These are phyloP conservation scores for Vicia sativa DNA, from an alignment of 306 rosid species.

Conservation along the genomic window DNA sequence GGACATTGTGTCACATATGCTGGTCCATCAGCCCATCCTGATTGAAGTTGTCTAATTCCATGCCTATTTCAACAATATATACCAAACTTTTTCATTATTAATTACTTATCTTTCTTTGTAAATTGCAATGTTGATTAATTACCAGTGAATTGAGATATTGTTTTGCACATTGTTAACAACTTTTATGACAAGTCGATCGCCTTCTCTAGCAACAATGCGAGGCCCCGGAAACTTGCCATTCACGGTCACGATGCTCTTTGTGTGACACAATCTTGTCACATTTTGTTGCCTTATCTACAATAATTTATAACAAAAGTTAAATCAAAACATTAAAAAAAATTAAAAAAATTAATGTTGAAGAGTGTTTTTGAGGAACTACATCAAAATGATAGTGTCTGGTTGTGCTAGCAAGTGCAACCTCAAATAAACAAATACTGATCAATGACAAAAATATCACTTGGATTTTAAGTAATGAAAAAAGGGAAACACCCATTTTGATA, in stretches of 20 bases:
- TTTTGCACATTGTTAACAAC: slow-evolving; percentile 57
- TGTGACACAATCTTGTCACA: slow-evolving; percentile 62
- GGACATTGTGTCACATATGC: slow-evolving; percentile 73
- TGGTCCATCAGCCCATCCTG: slow-evolving; percentile 78
- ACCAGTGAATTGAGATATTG: slow-evolving; percentile 73
- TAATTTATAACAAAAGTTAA: neutral
- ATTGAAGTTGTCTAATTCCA: slow-evolving; percentile 59
- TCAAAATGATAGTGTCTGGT: slow-evolving; percentile 70
- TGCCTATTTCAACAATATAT: slow-evolving; percentile 58
- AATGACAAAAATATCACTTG: slow-evolving; percentile 39
- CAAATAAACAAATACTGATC: slow-evolving; percentile 28
- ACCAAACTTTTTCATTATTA: neutral
- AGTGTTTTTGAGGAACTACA: slow-evolving; percentile 30
- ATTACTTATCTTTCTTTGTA: no score
- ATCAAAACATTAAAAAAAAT: neutral
- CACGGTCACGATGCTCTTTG: slow-evolving; percentile 58
- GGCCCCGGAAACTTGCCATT: slow-evolving; percentile 76
- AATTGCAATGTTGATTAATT: slow-evolving; percentile 43
- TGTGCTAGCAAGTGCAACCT: slow-evolving; percentile 48
- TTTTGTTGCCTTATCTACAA: slow-evolving; percentile 52
- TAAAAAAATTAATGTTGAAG: neutral
- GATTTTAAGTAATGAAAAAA: neutral
- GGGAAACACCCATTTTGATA: slow-evolving; percentile 44
- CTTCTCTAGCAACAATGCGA: slow-evolving; percentile 64
- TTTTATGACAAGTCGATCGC: slow-evolving; percentile 57